These are phyloP conservation scores for Nothomitra cinnamomea DNA, from an alignment of 2,329 filamentous ascomycete species.

Conservation along the genomic window DNA sequence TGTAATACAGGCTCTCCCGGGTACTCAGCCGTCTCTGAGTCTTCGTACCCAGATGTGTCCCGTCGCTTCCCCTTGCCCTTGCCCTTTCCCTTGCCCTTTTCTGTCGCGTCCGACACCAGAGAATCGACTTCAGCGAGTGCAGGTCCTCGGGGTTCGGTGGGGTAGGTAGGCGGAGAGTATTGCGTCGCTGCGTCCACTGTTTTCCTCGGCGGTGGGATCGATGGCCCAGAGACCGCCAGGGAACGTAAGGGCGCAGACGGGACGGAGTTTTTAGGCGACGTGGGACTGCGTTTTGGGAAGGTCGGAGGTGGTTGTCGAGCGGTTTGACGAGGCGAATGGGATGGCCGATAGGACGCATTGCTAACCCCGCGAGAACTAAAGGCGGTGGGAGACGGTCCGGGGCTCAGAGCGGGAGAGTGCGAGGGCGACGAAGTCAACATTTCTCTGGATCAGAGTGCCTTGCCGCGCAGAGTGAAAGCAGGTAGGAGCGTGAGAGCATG, in stretches of 20 bases:
- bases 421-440: constrained; percentile 5
- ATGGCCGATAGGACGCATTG: constrained; percentile 2
- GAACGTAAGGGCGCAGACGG: background rate
- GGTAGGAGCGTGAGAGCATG: constrained; percentile 1
- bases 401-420: constrained; percentile 1
- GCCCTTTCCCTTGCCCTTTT: background rate
- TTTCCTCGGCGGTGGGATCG: background rate
- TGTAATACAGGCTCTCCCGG: background rate
- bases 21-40: background rate
- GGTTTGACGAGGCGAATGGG: background rate
- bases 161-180: background rate
- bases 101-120: background rate
- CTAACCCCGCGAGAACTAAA: background rate
- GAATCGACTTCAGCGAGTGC: background rate
- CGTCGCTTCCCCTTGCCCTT: constrained; percentile 1
- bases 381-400: background rate
- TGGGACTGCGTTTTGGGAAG: constrained; percentile 1
- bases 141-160: background rate
- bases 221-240: background rate
- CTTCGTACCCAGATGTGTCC: background rate
- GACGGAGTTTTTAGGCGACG: background rate
- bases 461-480: constrained; percentile 1
- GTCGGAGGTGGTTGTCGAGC: background rate
- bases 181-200: constrained; percentile 8
- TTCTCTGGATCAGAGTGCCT: background rate